Percentiles rank a stretch among this genome's conserved stretches.
These are phyloP conservation scores for Cyanidioschyzon merolae DNA, from an alignment of 23 red algal genomes.

Conservation along the genomic window DNA sequence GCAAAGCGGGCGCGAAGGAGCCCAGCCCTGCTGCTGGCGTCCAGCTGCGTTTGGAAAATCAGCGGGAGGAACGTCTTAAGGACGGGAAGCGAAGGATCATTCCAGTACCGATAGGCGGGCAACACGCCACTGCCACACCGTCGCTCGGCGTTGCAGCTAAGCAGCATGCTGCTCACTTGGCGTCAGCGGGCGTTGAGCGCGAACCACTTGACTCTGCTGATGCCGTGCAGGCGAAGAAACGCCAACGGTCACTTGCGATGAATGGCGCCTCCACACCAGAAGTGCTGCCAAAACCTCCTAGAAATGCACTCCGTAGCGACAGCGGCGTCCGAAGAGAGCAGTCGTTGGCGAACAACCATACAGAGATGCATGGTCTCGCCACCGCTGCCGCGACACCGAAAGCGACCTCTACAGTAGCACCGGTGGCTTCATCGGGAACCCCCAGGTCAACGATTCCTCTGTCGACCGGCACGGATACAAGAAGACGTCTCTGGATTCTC, in stretches of 20 bases:
- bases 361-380: background rate
- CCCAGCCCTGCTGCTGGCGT: no score
- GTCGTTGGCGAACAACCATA: background rate
- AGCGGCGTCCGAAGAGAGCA: no score
- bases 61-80: slow-evolving; percentile 48
- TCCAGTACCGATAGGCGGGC: slow-evolving; percentile 19
- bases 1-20: background rate
- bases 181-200: slow-evolving; percentile 1
- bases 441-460: background rate
- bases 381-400: background rate
- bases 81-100: slow-evolving; percentile 80
- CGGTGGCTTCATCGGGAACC: background rate
- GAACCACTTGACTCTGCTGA: no score
- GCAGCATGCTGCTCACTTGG: background rate
- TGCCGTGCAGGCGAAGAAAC: background rate
- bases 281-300: background rate
- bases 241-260: background rate
- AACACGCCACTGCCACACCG: no score
- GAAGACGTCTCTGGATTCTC: background rate
- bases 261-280: background rate
- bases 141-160: background rate
- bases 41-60: slow-evolving; percentile 39
- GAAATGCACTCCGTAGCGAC: background rate
- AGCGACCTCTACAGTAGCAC: background rate
- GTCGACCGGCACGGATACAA: background rate